Evolutionary conservation across 805 yeast species (phyloP).

Genomic region (Wickerhamiella azyma): DNA sequence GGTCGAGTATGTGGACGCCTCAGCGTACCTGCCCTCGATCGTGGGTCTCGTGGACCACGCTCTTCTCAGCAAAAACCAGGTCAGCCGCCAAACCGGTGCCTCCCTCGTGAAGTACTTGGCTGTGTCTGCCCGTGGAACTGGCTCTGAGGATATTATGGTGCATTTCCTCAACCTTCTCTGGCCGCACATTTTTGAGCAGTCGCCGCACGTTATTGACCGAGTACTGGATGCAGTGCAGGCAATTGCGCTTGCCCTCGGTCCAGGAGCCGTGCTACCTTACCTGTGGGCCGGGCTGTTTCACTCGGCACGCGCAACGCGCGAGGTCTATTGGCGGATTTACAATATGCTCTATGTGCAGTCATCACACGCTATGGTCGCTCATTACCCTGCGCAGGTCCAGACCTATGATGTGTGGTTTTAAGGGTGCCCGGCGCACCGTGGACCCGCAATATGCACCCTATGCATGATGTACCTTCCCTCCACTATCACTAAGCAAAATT

Average conservation of each 20-base stretch:
- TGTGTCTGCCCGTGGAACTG: constrained; percentile 58
- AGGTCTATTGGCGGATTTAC: constrained; percentile 73
- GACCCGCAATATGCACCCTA: too few relatives aligned
- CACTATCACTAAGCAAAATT: background rate
- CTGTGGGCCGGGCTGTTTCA: constrained; percentile 83
- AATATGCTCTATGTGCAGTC: constrained; percentile 63
- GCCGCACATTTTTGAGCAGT: constrained; percentile 87
- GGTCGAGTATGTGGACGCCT: constrained; percentile 80
- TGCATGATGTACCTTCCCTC: background rate
- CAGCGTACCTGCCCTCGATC: constrained; percentile 68
- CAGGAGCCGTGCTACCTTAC: constrained; percentile 61
- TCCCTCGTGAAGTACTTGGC: constrained; percentile 75
- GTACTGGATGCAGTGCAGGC: constrained; percentile 71
- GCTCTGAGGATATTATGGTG: constrained; percentile 67
- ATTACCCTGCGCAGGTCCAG: constrained; percentile 41
- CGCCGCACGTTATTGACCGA: constrained; percentile 85
- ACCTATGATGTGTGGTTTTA: constrained; percentile 38
- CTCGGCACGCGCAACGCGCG: constrained; percentile 78
- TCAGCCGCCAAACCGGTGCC: constrained; percentile 92
- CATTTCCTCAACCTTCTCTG: constrained; percentile 68
- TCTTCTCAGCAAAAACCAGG: constrained; percentile 74
- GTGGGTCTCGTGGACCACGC: constrained; percentile 80
- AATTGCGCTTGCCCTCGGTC: constrained; percentile 57
- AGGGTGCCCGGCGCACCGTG: background rate
- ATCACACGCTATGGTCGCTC: constrained; percentile 67